These are phyloP conservation scores for Alternaria sp. DNA, from an alignment of 2,329 filamentous ascomycete species.

Conservation along the genomic window DNA sequence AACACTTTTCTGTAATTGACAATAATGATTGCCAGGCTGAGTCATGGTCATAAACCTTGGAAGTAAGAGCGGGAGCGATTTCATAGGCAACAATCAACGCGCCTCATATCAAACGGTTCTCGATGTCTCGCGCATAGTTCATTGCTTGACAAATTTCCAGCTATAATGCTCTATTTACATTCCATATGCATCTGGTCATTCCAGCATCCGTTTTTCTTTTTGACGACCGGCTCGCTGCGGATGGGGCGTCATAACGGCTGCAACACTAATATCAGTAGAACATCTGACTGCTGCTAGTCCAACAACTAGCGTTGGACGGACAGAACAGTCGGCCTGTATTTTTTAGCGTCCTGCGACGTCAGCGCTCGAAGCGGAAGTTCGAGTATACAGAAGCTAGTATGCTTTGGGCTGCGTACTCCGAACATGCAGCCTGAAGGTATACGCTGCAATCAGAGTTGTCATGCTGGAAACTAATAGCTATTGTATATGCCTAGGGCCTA, in stretches of 20 bases:
- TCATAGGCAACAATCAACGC: neutral
- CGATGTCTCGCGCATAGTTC: neutral
- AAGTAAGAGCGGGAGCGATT: neutral
- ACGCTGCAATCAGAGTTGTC: neutral
- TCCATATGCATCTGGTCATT: neutral
- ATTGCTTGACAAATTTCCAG: neutral
- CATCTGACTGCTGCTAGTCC: neutral
- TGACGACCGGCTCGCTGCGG: neutral
- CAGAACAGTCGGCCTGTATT: neutral
- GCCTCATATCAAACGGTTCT: neutral
- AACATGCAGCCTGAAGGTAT: neutral
- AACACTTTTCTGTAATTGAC: neutral
- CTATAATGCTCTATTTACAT: neutral
- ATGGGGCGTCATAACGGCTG: neutral
- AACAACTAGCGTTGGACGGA: neutral
- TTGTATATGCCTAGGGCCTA: neutral
- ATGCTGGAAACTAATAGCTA: neutral
- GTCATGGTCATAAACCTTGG: neutral
- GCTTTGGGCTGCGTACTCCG: neutral
- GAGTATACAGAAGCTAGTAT: neutral
- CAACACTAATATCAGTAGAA: neutral
- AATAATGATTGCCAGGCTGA: neutral
- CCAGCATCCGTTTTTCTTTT: neutral
- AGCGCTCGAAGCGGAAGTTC: neutral
- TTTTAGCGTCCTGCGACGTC: neutral